Evolutionary conservation across 805 yeast species (phyloP).

Genomic region (Debaryomyces castellii): DNA sequence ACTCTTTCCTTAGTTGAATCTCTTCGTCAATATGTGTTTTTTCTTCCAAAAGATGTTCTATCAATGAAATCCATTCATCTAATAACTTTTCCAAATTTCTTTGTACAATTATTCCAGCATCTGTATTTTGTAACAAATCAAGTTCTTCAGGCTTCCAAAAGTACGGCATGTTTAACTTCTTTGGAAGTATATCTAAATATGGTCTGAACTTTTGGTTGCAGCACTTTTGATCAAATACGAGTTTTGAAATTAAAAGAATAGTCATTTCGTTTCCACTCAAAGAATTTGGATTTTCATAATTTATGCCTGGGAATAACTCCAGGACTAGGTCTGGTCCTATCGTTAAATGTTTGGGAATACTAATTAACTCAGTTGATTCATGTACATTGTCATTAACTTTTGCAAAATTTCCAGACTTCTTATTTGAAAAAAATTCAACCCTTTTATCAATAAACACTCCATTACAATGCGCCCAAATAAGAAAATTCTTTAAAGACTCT

Average conservation of each 20-base stretch:
- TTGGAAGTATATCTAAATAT: slow-evolving; percentile 6
- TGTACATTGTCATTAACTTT: not conserved
- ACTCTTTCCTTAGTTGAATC: slow-evolving; percentile 1
- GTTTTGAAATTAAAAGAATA: slow-evolving; percentile 5
- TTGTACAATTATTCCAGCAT: slow-evolving; percentile 4
- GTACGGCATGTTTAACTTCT: slow-evolving; percentile 3
- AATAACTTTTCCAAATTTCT: slow-evolving; percentile 5
- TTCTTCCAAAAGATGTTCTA: not conserved
- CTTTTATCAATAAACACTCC: slow-evolving; percentile 2
- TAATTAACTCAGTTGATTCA: not conserved
- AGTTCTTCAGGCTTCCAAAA: slow-evolving; percentile 4
- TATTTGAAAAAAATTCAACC: not conserved
- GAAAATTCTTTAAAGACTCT: not conserved
- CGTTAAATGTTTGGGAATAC: slow-evolving; percentile 3
- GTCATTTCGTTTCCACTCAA: slow-evolving; percentile 4
- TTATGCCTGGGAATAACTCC: not conserved
- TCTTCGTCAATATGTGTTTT: not conserved
- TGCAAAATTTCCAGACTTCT: slow-evolving; percentile 2
- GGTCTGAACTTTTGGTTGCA: slow-evolving; percentile 1
- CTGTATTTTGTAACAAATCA: slow-evolving; percentile 3
- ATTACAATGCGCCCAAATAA: slow-evolving; percentile 3
- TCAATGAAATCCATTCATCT: slow-evolving; percentile 3
- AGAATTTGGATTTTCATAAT: not conserved
- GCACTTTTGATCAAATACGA: slow-evolving; percentile 3
- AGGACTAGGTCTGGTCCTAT: slow-evolving; percentile 4